Base-by-base conservation (phyloP, 768 basidiomycete species). In the Clathrus columnatus region DNA sequence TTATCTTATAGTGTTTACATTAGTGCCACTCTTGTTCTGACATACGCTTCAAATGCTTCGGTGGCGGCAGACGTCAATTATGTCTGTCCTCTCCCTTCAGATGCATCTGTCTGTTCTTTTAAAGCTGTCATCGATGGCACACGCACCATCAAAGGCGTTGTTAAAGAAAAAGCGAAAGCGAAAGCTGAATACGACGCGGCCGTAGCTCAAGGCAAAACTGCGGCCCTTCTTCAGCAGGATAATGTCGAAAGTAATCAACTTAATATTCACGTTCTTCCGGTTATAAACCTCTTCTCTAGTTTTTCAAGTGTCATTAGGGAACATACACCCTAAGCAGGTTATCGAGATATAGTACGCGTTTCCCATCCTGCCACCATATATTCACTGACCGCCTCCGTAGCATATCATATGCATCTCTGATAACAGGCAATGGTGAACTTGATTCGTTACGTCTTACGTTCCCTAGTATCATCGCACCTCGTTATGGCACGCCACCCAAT, bases 271-370 rank as follows among this genome's bases (percentile, higher is more conserved):
- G 11, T 14, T 17, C 16, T 16, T 10, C 30, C 14, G 29, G 16
- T 24, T 23, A 16, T 17, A 17, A 47, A 3, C 16, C 6, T 26
- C 16, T 7, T 30, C 14, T 5, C 0, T 46, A 83, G 81, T 80
- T 52, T 81, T 82, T 61, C 77, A 74, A 0, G 79, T 83, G 30
- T 82, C 82, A 2, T 60, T 83, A 2, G 81, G 81, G 8, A 75
- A 76, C 1, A 73, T 83, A 49, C 76, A 76, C 24, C 67, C 75
- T 0, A 58, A 60, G 2, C 59, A 72, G 45, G 73, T 63, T 1
- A 73, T 81, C 2, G 67, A 65, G 20, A 70, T 72, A 73, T 73
- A 45, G 80, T 82, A 60, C 46, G 74, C 48, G 36, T 20, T 3
- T 1, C 10, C 44, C 18, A 10, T 30, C 50, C 26, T 32, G 16